phyloP scores from a whole-genome alignment of 495 filamentous ascomycete species.

The Rostrohypoxylon terebratum region DNA sequence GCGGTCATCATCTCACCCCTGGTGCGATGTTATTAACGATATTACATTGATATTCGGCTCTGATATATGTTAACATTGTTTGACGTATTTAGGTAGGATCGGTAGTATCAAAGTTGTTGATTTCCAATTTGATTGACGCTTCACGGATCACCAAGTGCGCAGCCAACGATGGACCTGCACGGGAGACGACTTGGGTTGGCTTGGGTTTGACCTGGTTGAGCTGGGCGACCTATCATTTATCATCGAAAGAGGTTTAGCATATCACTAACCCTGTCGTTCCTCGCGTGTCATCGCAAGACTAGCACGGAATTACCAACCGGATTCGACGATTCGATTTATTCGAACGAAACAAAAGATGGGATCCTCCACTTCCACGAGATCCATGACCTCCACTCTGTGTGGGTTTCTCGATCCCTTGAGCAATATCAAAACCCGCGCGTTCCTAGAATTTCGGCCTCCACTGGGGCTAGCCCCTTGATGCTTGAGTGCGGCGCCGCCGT shows the following conservation, averaged over 20 bases:
- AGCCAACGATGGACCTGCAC: not conserved
- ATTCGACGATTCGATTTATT: constrained; percentile 33
- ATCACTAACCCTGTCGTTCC: constrained; percentile 29
- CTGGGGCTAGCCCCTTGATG: constrained; percentile 29
- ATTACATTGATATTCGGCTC: not conserved
- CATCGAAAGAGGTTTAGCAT: constrained; percentile 16
- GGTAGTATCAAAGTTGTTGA: constrained; percentile 11
- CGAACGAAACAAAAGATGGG: constrained; percentile 12
- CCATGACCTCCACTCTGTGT: constrained; percentile 35
- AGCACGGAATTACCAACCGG: constrained; percentile 38
- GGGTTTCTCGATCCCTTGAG: constrained; percentile 30
- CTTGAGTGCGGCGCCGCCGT: not conserved
- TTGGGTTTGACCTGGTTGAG: not conserved
- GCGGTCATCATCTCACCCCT: constrained; percentile 21
- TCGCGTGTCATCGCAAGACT: constrained; percentile 40
- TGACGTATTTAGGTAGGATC: not conserved
- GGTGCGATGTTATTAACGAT: constrained; percentile 15
- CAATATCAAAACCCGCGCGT: constrained; percentile 36
- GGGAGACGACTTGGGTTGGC: not conserved
- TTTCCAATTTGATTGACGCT: constrained; percentile 19
- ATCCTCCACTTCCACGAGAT: constrained; percentile 43
- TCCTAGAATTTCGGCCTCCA: constrained; percentile 17
- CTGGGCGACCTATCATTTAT: constrained; percentile 14
- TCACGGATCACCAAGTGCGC: constrained; percentile 16
- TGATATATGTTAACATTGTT: constrained; percentile 4